Conservation (phyloP, 345 rosid species). For the Populus davidiana region DNA sequence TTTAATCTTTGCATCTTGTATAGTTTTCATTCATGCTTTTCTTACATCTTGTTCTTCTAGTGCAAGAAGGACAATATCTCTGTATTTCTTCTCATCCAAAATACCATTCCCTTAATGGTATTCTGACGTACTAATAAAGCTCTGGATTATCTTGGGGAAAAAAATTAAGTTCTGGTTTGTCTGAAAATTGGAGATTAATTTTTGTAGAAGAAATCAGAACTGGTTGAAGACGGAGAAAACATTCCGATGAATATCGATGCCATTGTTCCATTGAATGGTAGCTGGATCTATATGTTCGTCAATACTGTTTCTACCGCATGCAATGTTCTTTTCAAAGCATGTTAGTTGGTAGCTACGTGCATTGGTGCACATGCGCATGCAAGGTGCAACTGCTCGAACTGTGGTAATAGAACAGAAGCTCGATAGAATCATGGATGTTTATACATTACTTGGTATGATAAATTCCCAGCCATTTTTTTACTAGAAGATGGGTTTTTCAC, state of each 20-base stretch:
- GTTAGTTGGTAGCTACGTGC: neutral
- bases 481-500: neutral
- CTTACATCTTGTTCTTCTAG: too few species aligned
- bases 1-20: too few species aligned
- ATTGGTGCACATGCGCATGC: neutral
- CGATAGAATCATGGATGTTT: too few species aligned
- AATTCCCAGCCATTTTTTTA: neutral
- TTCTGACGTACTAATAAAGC: too few species aligned
- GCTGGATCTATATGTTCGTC: neutral
- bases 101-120: too few species aligned
- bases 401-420: neutral
- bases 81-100: too few species aligned
- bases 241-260: neutral
- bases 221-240: neutral
- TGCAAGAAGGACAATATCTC: too few species aligned
- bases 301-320: neutral
- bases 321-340: neutral
- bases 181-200: neutral
- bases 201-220: neutral
- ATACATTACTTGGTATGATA: too few species aligned
- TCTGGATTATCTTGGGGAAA: too few species aligned
- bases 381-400: neutral
- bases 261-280: constrained; percentile 8
- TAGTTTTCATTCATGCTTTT: too few species aligned
- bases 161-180: neutral